These are phyloP conservation scores for Xanthoceras sorbifolium DNA, from an alignment of 345 rosid species.

Conservation along the genomic window DNA sequence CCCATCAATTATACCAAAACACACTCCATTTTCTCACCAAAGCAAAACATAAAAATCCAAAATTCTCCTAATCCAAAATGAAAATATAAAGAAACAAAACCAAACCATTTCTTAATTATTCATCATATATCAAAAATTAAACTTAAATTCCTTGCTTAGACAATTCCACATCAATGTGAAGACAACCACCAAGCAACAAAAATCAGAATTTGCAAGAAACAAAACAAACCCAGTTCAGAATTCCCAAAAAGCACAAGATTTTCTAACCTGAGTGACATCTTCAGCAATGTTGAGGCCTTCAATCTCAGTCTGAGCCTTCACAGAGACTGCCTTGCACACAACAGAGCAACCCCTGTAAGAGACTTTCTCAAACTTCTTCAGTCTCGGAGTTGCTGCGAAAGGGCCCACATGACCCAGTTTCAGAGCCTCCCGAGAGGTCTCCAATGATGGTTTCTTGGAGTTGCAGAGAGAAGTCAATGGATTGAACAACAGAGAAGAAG, in stretches of 20 bases:
- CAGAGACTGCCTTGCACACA: conserved; percentile 69
- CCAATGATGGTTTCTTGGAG: conserved; percentile 26
- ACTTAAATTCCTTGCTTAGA: not conserved
- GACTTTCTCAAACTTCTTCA: conserved; percentile 26
- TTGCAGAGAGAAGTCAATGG: conserved; percentile 47
- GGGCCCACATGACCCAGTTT: conserved; percentile 29
- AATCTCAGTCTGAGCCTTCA: conserved; percentile 51
- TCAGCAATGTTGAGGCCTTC: conserved; percentile 87
- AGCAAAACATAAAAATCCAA: not conserved
- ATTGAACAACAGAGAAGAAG: conserved; percentile 40
- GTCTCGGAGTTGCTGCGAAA: conserved; percentile 13
- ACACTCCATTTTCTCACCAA: not conserved
- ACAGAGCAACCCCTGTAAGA: conserved; percentile 41
- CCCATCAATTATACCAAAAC: not conserved
- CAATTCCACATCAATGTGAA: not conserved
- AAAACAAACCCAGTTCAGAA: conserved; percentile 2
- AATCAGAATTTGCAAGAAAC: not conserved
- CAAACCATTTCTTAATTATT: not conserved
- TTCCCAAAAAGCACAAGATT: not conserved
- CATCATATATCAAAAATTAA: not conserved
- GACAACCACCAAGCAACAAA: not conserved
- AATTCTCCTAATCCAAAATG: not conserved
- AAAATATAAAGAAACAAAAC: conserved; percentile 1
- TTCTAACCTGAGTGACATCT: conserved; percentile 71
- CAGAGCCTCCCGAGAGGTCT: conserved; percentile 23